Conservation (phyloP, 2,329 filamentous ascomycete genomes). For the Colletotrichum salicis region DNA sequence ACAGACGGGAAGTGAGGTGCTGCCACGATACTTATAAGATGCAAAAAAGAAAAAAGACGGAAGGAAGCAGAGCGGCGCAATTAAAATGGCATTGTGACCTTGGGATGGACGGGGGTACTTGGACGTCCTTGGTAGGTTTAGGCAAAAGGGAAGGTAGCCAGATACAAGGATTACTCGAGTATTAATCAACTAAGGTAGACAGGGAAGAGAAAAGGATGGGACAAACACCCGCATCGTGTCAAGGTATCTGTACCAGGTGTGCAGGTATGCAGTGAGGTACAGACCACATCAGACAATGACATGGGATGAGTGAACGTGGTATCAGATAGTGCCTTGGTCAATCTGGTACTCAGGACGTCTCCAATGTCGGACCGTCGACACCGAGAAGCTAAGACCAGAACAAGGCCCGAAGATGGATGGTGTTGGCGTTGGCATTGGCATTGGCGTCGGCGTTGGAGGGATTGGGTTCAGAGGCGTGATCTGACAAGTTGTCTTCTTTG, state of each 20-base stretch:
- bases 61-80: slow-evolving; percentile 6
- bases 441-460: background rate
- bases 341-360: slow-evolving; percentile 37
- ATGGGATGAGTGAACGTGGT: slow-evolving; percentile 4
- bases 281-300: background rate
- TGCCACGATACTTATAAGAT: slow-evolving; percentile 31
- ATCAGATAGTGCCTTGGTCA: slow-evolving; percentile 32
- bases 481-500: background rate
- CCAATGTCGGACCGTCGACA: slow-evolving; percentile 63
- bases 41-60: background rate
- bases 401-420: slow-evolving; percentile 38
- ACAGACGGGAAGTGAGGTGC: slow-evolving; percentile 7
- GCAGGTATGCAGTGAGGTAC: background rate
- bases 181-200: background rate
- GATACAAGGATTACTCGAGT: background rate
- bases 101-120: slow-evolving; percentile 1
- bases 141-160: slow-evolving; percentile 14
- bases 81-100: slow-evolving; percentile 2
- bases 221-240: slow-evolving; percentile 21
- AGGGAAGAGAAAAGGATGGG: slow-evolving; percentile 12
- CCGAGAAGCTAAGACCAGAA: slow-evolving; percentile 54
- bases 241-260: background rate
- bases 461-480: background rate
- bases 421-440: background rate
- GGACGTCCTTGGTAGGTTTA: slow-evolving; percentile 15